Evolutionary conservation across 768 basidiomycete genomes (phyloP), one percentile per base, ranked within the genome.

Genomic region (Tubosaeta brunneosetosa): DNA sequence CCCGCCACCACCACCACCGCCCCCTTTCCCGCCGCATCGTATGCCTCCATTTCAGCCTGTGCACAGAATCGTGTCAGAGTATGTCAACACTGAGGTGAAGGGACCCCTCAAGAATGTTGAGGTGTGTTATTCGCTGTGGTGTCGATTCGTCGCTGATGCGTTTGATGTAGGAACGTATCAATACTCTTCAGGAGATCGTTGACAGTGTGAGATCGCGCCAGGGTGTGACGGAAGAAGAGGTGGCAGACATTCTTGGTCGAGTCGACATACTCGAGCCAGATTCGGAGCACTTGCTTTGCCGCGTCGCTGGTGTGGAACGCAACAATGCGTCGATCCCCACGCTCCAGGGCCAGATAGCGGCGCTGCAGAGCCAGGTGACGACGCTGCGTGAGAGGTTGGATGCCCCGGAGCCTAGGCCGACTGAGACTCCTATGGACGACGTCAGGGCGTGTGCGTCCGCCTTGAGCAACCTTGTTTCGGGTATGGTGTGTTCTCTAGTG

Each of bases 391-490:
- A 38, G 14, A 66, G 36, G 51, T 27, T 61, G 31, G 69, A 69
- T 22, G 51, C 52, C 12, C 32, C 51, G 1, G 54, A 61, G 17
- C n/a, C 52, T 22, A 46, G 40, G 25, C 22, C 42, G 8, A 34
- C 36, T 11, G 66, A 55, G 26, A 33, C 50, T 3, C 51, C 58
- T 16, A 25, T 57, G 52, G 55, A 51, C n/a, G 67, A 69, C 13
- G 44, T 67, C 26, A 51, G 44, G 60, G 52, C 66, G 12, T 71
- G 66, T 53, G 67, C 76, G 12, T 55, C 65, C 14, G 70, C 67
- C 6, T 61, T 81, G 50, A 66, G 62, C 26, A 67, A 61, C 37
- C 61, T 81, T 9, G 68, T 79, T 11, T 67, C 68, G 34, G 80
- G 82, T 81, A 56, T 44, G 68, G 58, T 16, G 29, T 27, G 11